These are phyloP conservation scores for Nothophytophthora sp. DNA, from an alignment of 352 stramenopile species.

Conservation along the genomic window DNA sequence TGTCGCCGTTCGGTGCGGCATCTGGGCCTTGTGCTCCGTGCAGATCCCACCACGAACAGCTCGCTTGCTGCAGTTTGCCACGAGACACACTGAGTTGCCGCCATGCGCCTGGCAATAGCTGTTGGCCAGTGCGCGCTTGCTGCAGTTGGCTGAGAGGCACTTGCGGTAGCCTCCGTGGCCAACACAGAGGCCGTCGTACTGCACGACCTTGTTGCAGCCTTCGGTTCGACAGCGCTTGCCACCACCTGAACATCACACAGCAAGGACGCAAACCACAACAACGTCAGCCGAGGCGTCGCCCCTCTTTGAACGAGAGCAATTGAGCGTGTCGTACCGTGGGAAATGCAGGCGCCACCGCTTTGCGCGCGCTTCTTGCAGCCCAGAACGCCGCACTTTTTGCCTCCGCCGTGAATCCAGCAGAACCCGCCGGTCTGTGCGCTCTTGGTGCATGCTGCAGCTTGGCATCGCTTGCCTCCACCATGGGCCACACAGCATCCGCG, in stretches of 20 bases:
- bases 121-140: slow-evolving; percentile 41
- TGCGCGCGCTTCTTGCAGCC: slow-evolving; percentile 48
- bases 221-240: slow-evolving; percentile 34
- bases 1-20: slow-evolving; percentile 4
- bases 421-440: slow-evolving; percentile 38
- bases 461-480: slow-evolving; percentile 52
- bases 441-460: slow-evolving; percentile 22
- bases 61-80: slow-evolving; percentile 19
- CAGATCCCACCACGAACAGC: slow-evolving; percentile 30
- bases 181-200: slow-evolving; percentile 49
- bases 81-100: slow-evolving; percentile 28
- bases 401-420: slow-evolving; percentile 52
- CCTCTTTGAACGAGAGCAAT: not conserved
- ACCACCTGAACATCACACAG: slow-evolving; percentile 22
- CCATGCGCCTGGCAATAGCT: slow-evolving; percentile 48
- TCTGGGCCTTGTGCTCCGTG: slow-evolving; percentile 22
- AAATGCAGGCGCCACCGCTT: slow-evolving; percentile 48
- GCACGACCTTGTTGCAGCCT: slow-evolving; percentile 47
- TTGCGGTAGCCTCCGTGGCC: slow-evolving; percentile 51
- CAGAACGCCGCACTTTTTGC: slow-evolving; percentile 54
- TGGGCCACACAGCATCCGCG: slow-evolving; percentile 58
- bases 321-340: slow-evolving; percentile 50
- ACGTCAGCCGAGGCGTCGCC: not conserved
- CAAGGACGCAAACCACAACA: not conserved
- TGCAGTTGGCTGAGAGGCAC: slow-evolving; percentile 38